Base-by-base conservation (phyloP, 306 rosid genomes). In the Quercus mongolica region DNA sequence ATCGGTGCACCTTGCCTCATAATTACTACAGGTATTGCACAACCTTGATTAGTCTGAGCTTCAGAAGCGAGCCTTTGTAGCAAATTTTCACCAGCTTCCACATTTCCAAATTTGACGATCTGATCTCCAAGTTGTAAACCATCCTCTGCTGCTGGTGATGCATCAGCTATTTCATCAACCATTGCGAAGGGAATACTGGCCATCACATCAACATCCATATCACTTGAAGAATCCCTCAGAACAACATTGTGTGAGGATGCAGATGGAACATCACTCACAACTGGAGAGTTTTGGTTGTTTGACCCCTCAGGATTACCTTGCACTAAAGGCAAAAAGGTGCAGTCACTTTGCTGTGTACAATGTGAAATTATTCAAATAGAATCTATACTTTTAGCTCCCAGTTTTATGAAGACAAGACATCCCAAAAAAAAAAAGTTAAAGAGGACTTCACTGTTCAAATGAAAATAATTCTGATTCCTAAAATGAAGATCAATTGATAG, bases 111-210 rank as follows among this genome's bases (percentile, higher is more conserved):
- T 82, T 90, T 93, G 86, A 91, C 73, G 83, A 95, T 92, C 88
- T 90, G 99, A 81, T 95, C 98, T 61, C 97, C 98, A 74, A 95
- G 90, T 74, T 91, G 97, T 72, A 95, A 87, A 64, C 97, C 98
- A 87, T 89, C 98, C 84, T 89, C 98, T 20, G 90, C 97, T 26
- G 98, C 96, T 13, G 99, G 97, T 2, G 99, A 95, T 64, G 88
- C 89, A 85, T 91, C 94, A 6, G 93, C 69, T 83, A 95, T 90
- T 87, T 93, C 99, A 68, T 95, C 99, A 59, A 93, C 93, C 91
- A 95, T 80, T 21, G 93, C 99, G 82, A 88, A 95, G 28, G 99
- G 96, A 76, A 90, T 75, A n/a, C 84, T 85, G 5, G 84, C 84
- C 55, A 85, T 68, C 80, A 88, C 80, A 83, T 88, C 89, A 77